A percentile compares a stretch with the other conserved stretches of the same genome.
These are phyloP conservation scores for Xylaria sp. DNA, from an alignment of 2,329 filamentous ascomycete genomes.

Conservation along the genomic window DNA sequence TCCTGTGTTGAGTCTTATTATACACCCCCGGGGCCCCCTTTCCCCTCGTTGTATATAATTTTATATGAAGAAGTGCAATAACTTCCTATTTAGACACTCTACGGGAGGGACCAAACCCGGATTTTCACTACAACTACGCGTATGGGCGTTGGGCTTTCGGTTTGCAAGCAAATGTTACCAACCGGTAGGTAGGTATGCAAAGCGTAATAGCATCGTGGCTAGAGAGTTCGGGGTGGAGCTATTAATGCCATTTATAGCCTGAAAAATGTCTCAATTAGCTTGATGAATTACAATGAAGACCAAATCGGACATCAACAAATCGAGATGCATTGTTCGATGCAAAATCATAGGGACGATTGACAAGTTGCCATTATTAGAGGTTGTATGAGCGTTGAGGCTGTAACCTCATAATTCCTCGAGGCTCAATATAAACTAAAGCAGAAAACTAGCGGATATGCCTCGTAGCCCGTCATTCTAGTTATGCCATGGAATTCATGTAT, in stretches of 20 bases:
- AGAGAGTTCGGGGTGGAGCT: background rate
- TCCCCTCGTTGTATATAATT: no score
- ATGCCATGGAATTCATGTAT: constrained; percentile 4
- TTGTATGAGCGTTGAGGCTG: background rate
- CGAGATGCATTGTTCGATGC: background rate
- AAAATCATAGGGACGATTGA: background rate
- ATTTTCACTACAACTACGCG: no score
- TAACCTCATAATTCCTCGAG: background rate
- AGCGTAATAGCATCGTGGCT: background rate
- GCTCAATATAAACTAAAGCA: background rate
- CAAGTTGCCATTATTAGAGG: background rate
- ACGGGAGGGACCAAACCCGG: no score
- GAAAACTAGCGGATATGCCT: background rate
- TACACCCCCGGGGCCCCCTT: no score
- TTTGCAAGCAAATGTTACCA: no score
- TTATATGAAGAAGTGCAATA: no score
- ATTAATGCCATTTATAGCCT: background rate
- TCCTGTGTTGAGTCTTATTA: no score
- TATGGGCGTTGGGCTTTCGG: no score
- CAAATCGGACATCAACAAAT: background rate
- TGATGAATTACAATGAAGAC: background rate
- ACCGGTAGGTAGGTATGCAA: background rate
- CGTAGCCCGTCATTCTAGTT: constrained; percentile 2
- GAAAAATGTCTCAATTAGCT: background rate
- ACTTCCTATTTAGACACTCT: no score